Conservation (phyloP, 2,329 filamentous ascomycete genomes). For the Penicillium sumatraense region DNA sequence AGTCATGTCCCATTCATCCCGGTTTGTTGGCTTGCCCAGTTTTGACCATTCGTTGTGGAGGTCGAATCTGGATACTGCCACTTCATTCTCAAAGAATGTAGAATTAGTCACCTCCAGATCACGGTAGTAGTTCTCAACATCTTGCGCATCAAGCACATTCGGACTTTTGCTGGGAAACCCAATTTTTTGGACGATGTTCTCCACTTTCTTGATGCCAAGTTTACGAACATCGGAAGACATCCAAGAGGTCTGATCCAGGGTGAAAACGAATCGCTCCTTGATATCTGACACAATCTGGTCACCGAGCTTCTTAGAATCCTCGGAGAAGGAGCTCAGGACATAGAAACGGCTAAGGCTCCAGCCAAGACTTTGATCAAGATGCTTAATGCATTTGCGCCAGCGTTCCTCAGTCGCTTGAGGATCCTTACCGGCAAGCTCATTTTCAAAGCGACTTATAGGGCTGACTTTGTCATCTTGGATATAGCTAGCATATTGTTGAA, state of each 20-base stretch:
- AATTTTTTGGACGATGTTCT: conserved; percentile 70
- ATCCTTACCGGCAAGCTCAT: conserved; percentile 65
- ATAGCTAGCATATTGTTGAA: conserved; percentile 57
- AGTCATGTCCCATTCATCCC: conserved; percentile 64
- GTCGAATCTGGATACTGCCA: conserved; percentile 57
- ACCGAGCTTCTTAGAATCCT: conserved; percentile 68
- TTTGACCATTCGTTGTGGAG: conserved; percentile 59
- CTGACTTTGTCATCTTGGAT: conserved; percentile 65
- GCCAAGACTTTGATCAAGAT: conserved; percentile 62
- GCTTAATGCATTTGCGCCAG: conserved; percentile 67
- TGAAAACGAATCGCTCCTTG: conserved; percentile 67
- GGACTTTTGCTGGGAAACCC: conserved; percentile 68
- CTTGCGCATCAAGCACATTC: conserved; percentile 62
- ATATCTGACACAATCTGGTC: conserved; percentile 73
- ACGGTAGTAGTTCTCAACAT: conserved; percentile 62
- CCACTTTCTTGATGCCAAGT: conserved; percentile 66
- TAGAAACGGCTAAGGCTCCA: conserved; percentile 76
- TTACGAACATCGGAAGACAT: conserved; percentile 66
- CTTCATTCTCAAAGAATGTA: conserved; percentile 62
- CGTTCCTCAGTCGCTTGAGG: conserved; percentile 66
- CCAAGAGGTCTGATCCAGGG: conserved; percentile 64
- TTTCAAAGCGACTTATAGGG: conserved; percentile 64
- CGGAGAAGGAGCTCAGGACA: conserved; percentile 69
- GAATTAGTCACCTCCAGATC: conserved; percentile 55
- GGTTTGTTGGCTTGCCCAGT: conserved; percentile 64